Conservation (phyloP, 441 rosid genomes). For the Biscutella laevigata region DNA sequence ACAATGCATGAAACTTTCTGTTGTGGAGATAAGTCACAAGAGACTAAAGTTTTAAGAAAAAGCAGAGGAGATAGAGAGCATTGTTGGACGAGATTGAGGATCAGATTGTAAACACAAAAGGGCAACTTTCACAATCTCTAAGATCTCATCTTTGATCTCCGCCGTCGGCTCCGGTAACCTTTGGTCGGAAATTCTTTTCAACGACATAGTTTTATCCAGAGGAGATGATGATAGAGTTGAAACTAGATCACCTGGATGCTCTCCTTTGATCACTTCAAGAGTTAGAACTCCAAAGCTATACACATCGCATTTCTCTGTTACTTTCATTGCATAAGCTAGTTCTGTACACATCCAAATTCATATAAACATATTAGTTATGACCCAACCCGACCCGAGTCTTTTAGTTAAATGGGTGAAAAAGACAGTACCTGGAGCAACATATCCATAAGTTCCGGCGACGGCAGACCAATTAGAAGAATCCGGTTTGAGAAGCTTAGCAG, state of each 20-base stretch:
- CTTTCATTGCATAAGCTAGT: slow-evolving; percentile 38
- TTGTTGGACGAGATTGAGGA: slow-evolving; percentile 29
- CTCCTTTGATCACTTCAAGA: slow-evolving; percentile 33
- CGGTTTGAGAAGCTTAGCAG: slow-evolving; percentile 25
- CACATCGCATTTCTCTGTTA: slow-evolving; percentile 37
- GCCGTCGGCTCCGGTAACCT: slow-evolving; percentile 22
- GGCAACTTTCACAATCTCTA: slow-evolving; percentile 24
- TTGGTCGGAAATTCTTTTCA: slow-evolving; percentile 24
- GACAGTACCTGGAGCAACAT: slow-evolving; percentile 37
- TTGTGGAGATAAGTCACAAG: too few relatives aligned
- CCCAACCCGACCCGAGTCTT: background rate
- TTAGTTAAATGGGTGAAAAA: background rate
- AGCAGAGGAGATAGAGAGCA: slow-evolving; percentile 25
- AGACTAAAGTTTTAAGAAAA: slow-evolving; percentile 13
- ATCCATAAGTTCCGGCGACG: slow-evolving; percentile 37
- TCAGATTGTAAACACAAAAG: slow-evolving; percentile 27
- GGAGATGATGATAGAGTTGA: slow-evolving; percentile 17
- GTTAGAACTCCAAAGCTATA: slow-evolving; percentile 36
- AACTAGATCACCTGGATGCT: slow-evolving; percentile 32
- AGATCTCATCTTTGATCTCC: slow-evolving; percentile 20
- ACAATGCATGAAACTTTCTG: too few relatives aligned
- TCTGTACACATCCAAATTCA: slow-evolving; percentile 23
- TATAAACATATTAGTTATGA: background rate
- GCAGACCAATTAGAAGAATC: slow-evolving; percentile 38
- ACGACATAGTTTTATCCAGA: background rate